Evolutionary conservation across 352 stramenopile genomes (phyloP), one percentile per base, ranked within the genome.

Genomic region (Phytophthora lateralis): DNA sequence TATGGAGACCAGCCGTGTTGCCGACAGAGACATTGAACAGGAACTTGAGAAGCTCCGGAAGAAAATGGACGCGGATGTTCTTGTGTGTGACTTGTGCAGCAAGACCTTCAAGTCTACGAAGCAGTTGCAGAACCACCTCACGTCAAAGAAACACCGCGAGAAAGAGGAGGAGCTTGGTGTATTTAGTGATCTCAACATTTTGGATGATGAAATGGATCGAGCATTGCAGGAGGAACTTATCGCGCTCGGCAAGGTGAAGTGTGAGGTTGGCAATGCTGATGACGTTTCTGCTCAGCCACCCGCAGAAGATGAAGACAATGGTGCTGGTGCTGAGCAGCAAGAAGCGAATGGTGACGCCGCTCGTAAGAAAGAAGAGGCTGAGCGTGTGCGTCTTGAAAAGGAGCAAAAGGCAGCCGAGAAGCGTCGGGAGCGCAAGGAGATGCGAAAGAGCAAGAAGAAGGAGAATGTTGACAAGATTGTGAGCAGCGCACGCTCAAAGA

Each of bases 101-200:
- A 93, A 95, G 63, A 82, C 72, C 4, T 95, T 95, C 71, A 93
- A 91, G 73, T 92, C 85, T 6, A 57, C 75, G 24, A 94, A 94
- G 60, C 87, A 95, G 60, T 69, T 94, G 18, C 63, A 88, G 38
- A 93, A 93, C 60, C 85, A 95, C 57, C 53, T 93, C 1, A 76
- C 63, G 24, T 93, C 82, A 4, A 95, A 92, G 44, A 95, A 93
- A 50, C 87, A 95, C 49, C 80, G 76, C 21, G 87, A 93, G 18
- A 88, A 80, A 61, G 85, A 93, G 53, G 38, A 79, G 10, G 76
- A 90, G 29, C 65, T 93, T n/a, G 81, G 83, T n/a, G 62, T 91
- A 3, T 72, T 75, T 26, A 75, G 66, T 15, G 78, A 90, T 27
- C 76, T 85, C 39, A 73, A 76, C 30, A 59, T 75, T 10, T 54